These are phyloP conservation scores for Neurospora discreta DNA, from an alignment of 495 filamentous ascomycete genomes.

Conservation along the genomic window DNA sequence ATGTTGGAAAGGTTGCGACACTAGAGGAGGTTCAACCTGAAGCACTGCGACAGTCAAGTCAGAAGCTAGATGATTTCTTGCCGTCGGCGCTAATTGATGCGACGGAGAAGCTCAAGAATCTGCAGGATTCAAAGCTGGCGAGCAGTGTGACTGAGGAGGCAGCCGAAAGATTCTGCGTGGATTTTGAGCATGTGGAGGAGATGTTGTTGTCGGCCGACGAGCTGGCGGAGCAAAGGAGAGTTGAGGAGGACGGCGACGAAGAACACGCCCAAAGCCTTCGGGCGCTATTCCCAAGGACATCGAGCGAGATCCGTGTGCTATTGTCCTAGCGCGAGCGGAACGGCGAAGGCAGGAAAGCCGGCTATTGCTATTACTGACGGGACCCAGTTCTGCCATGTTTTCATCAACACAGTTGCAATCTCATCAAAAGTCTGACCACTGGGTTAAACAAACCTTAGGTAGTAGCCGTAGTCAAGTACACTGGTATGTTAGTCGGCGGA, in stretches of 20 bases:
- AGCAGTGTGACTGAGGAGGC: conserved; percentile 72
- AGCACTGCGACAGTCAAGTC: conserved; percentile 52
- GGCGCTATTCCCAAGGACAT: conserved; percentile 69
- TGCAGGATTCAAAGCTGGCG: conserved; percentile 59
- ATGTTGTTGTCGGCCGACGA: conserved; percentile 37
- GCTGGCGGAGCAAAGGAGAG: conserved; percentile 25
- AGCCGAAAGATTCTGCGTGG: conserved; percentile 74
- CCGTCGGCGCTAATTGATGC: conserved; percentile 91
- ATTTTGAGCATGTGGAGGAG: conserved; percentile 83
- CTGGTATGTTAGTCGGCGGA: background rate
- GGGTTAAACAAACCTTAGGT: background rate
- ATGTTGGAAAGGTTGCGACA: conserved; percentile 23
- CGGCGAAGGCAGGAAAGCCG: background rate
- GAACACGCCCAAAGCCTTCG: conserved; percentile 42
- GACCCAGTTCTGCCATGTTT: background rate
- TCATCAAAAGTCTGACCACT: background rate
- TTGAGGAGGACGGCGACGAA: conserved; percentile 23
- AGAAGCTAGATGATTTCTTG: conserved; percentile 81
- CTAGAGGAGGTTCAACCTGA: conserved; percentile 50
- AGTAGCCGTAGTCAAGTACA: background rate
- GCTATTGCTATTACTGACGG: background rate
- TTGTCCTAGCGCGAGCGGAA: conserved; percentile 33
- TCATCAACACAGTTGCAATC: background rate
- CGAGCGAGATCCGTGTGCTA: conserved; percentile 74
- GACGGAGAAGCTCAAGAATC: conserved; percentile 59